phyloP scores from a whole-genome alignment of 495 filamentous ascomycete species.

The Neurospora sp. region DNA sequence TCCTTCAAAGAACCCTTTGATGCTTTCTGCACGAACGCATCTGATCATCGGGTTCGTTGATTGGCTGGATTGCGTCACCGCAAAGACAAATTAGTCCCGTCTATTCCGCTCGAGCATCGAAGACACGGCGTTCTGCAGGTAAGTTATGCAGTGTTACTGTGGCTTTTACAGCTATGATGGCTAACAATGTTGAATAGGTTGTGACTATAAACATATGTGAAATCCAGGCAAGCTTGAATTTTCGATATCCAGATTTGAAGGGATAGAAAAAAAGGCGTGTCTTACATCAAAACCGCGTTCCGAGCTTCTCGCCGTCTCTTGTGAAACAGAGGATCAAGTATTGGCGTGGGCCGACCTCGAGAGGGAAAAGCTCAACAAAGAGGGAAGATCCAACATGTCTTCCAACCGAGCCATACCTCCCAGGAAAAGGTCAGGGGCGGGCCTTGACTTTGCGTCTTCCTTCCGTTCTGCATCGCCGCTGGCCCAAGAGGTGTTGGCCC shows the following conservation, averaged over 20 bases:
- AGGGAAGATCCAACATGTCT: not conserved
- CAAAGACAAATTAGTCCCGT: not conserved
- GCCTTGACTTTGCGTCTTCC: slow-evolving; percentile 16
- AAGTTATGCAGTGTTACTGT: not conserved
- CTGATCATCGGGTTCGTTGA: not conserved
- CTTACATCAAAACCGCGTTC: not conserved
- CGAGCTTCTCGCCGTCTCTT: not conserved
- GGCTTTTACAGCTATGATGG: not conserved
- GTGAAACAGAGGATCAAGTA: not conserved
- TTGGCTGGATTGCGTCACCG: not conserved
- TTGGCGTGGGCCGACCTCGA: not conserved
- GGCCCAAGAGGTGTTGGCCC: slow-evolving; percentile 58
- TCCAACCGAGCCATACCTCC: not conserved
- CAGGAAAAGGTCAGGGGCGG: not conserved
- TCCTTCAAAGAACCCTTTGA: not conserved
- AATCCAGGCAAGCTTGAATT: not conserved
- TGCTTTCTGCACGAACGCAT: not conserved
- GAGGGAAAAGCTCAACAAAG: not conserved
- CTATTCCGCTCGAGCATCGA: not conserved
- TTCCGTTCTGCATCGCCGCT: slow-evolving; percentile 51
- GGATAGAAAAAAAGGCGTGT: not conserved
- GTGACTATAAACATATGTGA: not conserved
- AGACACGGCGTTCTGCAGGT: not conserved
- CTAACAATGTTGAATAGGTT: not conserved
- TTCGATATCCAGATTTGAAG: not conserved